phyloP scores from a whole-genome alignment of 345 rosid genomes.

The Populus davidiana region DNA sequence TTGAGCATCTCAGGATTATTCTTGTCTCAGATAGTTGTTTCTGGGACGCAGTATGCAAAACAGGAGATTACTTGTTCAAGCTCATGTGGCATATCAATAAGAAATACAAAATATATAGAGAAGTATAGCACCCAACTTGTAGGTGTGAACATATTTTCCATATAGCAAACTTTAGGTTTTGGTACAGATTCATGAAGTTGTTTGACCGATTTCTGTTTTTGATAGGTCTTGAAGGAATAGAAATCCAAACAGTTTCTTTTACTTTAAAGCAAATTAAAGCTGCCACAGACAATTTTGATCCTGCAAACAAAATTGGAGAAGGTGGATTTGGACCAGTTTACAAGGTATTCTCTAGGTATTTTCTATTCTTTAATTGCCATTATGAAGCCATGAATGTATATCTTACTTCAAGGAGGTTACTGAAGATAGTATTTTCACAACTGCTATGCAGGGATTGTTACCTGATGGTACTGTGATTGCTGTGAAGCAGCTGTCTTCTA shows the following conservation, averaged over 20 bases:
- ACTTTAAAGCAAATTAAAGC: constrained; percentile 49
- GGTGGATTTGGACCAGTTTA: constrained; percentile 69
- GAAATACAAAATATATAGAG: not conserved
- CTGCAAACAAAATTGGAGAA: constrained; percentile 57
- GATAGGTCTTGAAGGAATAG: constrained; percentile 19
- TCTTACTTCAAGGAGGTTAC: not conserved
- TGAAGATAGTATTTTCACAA: not conserved
- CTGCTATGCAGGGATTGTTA: constrained; percentile 13
- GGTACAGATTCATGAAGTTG: not conserved
- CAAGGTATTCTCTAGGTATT: constrained; percentile 35
- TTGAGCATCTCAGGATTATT: not conserved
- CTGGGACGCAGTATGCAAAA: not conserved
- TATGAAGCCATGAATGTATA: not conserved
- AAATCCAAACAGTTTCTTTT: constrained; percentile 28
- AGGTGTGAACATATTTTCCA: no score
- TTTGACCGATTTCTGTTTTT: not conserved
- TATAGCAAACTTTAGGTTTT: not conserved
- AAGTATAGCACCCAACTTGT: no score
- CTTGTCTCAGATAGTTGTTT: not conserved
- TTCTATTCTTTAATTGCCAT: not conserved
- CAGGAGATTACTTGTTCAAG: not conserved
- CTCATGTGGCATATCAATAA: not conserved
- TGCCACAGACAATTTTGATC: constrained; percentile 51
- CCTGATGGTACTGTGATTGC: constrained; percentile 15
- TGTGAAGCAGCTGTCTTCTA: constrained; percentile 20